Evolutionary conservation across 106 monocot species (phyloP), one percentile per base, ranked within the genome.

Genomic region (Dioscorea zingiberensis): DNA sequence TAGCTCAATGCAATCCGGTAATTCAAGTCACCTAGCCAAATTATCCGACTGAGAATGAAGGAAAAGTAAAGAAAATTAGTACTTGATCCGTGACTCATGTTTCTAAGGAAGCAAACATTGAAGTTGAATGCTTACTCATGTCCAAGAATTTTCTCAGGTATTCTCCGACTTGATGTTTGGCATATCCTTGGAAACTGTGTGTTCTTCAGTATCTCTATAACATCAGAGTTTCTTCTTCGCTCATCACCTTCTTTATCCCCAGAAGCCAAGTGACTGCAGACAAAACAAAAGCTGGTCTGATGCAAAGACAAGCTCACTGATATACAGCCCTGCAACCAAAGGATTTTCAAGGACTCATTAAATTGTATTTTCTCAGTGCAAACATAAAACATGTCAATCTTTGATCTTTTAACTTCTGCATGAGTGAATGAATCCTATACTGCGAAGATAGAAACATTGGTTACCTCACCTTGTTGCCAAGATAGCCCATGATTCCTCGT

Each of bases 11-110:
- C 76, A 66, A 90, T 85, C 22, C 90, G 71, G 58, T 90, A 90
- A 58, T 90, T 89, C 63, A 90, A 65, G 55, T 90, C 90, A 15
- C 90, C 90, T 16, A 90, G 69, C 90, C 90, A 90, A 72, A 90
- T 90, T 13, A 90, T 55, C 27, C 85, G 82, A 58, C 90, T 90
- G 75, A 30, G 28, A 2, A 48, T 63, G 29, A 21, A 7, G 57
- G 21, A 27, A 25, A 46, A 27, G 21, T n/a, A 21, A 19, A 38
- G 38, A 8, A 2, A 6, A 21, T 21, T 13, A 63, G 14, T 17
- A 3, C 7, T 15, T 25, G 5, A 30, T 51, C 27, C 16, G 14
- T 17, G 22, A 62, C 2, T 54, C 15, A 10, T 21, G 56, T 54
- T 16, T 48, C 53, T 3, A 47, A 26, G 12, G 25, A 30, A 14